Conservation (phyloP, 2,329 filamentous ascomycete genomes). For the Beauveria sp. region DNA sequence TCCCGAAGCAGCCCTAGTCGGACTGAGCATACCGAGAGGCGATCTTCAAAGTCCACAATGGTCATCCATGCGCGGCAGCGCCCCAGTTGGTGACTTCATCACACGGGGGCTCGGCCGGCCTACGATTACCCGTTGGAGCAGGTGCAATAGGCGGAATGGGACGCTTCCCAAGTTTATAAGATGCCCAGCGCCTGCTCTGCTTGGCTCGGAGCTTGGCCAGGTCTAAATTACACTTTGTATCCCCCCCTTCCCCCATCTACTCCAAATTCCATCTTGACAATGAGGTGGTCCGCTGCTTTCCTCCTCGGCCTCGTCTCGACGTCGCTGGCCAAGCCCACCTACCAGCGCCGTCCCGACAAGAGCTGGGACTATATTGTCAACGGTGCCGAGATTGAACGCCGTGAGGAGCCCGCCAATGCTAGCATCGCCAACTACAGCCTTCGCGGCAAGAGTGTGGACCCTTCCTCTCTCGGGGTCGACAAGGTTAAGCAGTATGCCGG, state of each 20-base stretch:
- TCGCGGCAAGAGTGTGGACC: constrained; percentile 86
- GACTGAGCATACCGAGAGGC: neutral
- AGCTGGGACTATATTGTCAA: constrained; percentile 89
- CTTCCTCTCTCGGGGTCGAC: constrained; percentile 75
- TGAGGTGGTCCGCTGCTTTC: constrained; percentile 8
- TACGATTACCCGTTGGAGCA: neutral
- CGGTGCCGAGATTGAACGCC: constrained; percentile 73
- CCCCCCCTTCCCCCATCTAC: neutral
- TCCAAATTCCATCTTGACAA: neutral
- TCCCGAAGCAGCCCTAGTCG: constrained; percentile 1
- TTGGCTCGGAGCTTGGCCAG: neutral
- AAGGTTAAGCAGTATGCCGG: constrained; percentile 97
- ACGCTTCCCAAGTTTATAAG: constrained; percentile 1
- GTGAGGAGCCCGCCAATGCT: constrained; percentile 64
- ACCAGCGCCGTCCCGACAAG: constrained; percentile 61
- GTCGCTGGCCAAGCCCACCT: constrained; percentile 2
- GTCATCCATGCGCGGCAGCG: neutral
- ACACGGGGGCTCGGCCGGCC: neutral
- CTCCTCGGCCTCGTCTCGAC: constrained; percentile 7
- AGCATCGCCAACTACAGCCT: constrained; percentile 79
- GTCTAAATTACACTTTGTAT: neutral
- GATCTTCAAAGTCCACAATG: constrained; percentile 1
- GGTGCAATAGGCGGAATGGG: neutral
- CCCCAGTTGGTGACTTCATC: constrained; percentile 1
- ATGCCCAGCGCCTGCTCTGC: neutral